Evolutionary conservation across 1,139 yeast genomes (phyloP), one percentile per base, ranked within the genome.

Genomic region (Yamadazyma kanchanaburiensis): DNA sequence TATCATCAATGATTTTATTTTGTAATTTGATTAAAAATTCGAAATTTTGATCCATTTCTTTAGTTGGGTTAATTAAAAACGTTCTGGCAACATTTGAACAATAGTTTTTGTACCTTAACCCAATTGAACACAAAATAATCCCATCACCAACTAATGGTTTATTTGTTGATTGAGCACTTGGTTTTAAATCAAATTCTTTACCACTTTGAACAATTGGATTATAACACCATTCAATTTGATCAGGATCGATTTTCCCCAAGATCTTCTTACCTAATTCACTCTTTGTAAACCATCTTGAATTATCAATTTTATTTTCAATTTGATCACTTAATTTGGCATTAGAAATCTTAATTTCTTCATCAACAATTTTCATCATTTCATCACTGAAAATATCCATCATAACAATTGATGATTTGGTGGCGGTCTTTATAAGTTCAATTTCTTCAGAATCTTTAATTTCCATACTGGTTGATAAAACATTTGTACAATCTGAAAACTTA

Each of bases 131-230:
- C 45, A 88, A 60, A 31, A 91, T 88, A 22, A 86, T 88, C 12
- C 95, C 94, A 24, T 83, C 83, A 9, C 84, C 83, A 24, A 72
- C 72, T 36, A 89, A 69, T 42, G 70, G 72, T 30, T 77, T 75
- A 38, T 78, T 74, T 32, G 75, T 74, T 0, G 95, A 81, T 42
- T 80, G 74, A 1, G 95, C 96, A 40, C 94, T 81, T 26, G 95
- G 94, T 48, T 74, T 81, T 50, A 89, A 67, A 54, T 88, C 95
- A 51, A 80, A 89, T 32, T 79, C 78, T 25, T 87, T 88, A 31
- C 95, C 95, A 46, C 94, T 82, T 59, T 89, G 95, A 36, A 91
- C 73, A 34, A 87, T 84, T 18, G 98, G 97, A 27, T 88, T 78
- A 56, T 87, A 88, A 46, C 96, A 85, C 96, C 96, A 91, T 56